Conservation (phyloP, 495 filamentous ascomycete species). For the Cudoniella acicularis region DNA sequence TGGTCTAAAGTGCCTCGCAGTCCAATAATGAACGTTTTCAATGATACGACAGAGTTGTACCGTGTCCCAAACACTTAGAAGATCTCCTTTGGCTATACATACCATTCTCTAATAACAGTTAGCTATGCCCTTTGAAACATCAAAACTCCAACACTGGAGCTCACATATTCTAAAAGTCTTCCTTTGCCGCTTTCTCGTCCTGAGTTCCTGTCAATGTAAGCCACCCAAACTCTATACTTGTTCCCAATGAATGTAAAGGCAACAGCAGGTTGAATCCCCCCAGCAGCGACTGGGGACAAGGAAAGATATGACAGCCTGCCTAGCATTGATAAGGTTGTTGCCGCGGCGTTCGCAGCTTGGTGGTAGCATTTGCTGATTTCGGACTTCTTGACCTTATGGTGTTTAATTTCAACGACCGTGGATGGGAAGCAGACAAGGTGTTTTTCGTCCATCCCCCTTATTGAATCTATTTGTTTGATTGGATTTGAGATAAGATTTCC, state of each 20-base stretch:
- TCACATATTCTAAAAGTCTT: not conserved
- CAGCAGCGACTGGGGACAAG: too few species aligned
- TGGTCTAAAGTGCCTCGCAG: conserved; percentile 4
- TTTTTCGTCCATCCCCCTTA: not conserved
- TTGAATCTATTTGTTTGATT: not conserved
- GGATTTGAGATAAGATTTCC: conserved; percentile 8
- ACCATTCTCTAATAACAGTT: not conserved
- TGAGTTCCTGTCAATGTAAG: not conserved
- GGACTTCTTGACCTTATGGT: not conserved
- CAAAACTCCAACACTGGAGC: not conserved
- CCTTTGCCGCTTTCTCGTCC: not conserved
- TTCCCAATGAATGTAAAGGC: conserved; percentile 6
- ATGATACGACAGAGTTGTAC: conserved; percentile 5
- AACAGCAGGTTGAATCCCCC: not conserved
- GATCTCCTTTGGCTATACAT: conserved; percentile 2
- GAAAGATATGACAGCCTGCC: not conserved
- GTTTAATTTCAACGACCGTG: conserved; percentile 7
- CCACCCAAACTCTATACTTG: conserved; percentile 1
- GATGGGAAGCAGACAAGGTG: conserved; percentile 6
- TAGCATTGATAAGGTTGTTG: conserved; percentile 6
- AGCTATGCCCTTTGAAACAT: not conserved
- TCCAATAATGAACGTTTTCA: conserved; percentile 7
- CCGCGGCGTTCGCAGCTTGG: conserved; percentile 6
- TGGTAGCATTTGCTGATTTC: not conserved
- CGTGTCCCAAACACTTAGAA: not conserved